Evolutionary conservation across 345 rosid genomes (phyloP).

Genomic region (Erodium maritimum): DNA sequence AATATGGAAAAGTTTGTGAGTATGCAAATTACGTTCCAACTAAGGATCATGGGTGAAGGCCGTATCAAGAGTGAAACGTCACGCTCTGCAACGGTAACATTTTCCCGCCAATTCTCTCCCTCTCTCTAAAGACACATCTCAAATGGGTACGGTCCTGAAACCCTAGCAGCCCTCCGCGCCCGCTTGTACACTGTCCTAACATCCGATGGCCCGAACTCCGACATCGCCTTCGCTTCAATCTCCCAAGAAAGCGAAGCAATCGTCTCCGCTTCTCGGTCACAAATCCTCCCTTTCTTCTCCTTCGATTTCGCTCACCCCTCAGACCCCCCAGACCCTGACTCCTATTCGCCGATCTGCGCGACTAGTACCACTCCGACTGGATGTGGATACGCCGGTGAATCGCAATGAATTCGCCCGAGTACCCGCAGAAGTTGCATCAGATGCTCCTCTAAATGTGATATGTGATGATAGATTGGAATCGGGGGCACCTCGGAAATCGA

Average conservation of each 20-base stretch:
- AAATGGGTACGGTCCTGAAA: too few relatives aligned
- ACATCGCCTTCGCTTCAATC: conserved; percentile 1
- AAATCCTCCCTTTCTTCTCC: conserved; percentile 14
- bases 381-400: conserved; percentile 10
- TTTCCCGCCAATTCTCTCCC: conserved; percentile 2
- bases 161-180: too few relatives aligned
- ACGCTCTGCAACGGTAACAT: too few relatives aligned
- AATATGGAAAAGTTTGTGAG: too few relatives aligned
- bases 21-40: too few relatives aligned
- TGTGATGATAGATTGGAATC: too few relatives aligned
- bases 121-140: too few relatives aligned
- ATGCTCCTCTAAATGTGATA: background rate
- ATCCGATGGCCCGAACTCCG: conserved; percentile 40
- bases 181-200: too few relatives aligned
- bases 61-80: too few relatives aligned
- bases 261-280: conserved; percentile 17
- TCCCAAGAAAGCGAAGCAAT: conserved; percentile 23
- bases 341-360: conserved; percentile 48
- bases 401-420: conserved; percentile 9
- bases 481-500: too few relatives aligned
- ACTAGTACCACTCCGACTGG: conserved; percentile 14
- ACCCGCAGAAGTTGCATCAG: conserved; percentile 3
- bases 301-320: conserved; percentile 24
- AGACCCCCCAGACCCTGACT: conserved; percentile 30
- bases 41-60: too few relatives aligned